Evolutionary conservation across 192 early-diverging fungal species (phyloP).

Genomic region (Podila verticillata): DNA sequence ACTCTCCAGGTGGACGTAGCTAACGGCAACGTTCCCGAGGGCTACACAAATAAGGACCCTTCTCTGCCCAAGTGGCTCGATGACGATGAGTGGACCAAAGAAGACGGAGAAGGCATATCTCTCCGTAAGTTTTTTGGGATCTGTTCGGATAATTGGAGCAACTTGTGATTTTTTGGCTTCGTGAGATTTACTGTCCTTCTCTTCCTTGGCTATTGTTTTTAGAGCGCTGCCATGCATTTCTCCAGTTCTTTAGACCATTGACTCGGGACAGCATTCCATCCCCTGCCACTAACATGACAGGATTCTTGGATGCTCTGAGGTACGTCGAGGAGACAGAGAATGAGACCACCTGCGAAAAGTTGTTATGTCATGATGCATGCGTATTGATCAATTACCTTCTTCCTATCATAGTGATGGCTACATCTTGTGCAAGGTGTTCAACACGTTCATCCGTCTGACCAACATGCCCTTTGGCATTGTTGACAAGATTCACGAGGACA

Average conservation of each 20-base stretch:
- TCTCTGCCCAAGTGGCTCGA: conserved; percentile 44
- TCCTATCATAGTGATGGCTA: conserved; percentile 55
- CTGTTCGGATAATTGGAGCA: neutral
- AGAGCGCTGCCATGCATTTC: conserved; percentile 62
- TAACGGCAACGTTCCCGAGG: conserved; percentile 21
- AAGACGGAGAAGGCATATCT: conserved; percentile 1
- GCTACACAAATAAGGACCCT: conserved; percentile 37
- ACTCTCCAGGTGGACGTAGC: neutral
- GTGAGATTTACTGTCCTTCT: no score
- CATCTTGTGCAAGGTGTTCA: conserved; percentile 61
- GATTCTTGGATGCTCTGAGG: conserved; percentile 59
- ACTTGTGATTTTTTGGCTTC: no score
- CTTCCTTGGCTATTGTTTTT: neutral
- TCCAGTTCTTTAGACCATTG: conserved; percentile 50
- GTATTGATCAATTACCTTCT: neutral
- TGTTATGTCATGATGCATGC: neutral
- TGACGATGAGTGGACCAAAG: conserved; percentile 10
- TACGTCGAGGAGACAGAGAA: neutral
- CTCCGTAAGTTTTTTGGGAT: conserved; percentile 19
- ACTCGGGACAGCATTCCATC: conserved; percentile 26
- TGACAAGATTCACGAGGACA: conserved; percentile 64
- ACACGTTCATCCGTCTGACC: conserved; percentile 59
- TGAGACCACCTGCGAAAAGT: neutral
- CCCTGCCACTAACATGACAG: conserved; percentile 46
- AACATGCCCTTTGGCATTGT: conserved; percentile 67